Evolutionary conservation across 2,329 filamentous ascomycete genomes (phyloP), one percentile per base, ranked within the genome.

Genomic region (Chaetomiaceae sp.): DNA sequence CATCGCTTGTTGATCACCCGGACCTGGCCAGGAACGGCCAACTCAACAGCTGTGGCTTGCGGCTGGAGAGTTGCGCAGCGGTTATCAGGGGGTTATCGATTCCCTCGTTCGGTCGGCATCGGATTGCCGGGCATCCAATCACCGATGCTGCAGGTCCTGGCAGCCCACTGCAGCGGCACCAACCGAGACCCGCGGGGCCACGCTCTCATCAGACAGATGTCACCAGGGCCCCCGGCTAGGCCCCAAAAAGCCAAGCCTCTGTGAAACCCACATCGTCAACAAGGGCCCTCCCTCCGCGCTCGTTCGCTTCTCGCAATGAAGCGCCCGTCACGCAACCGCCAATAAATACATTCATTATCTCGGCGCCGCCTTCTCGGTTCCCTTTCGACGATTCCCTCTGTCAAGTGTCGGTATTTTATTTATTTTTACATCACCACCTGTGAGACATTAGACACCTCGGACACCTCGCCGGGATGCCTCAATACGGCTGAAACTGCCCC

Each of bases 381-480:
- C n/a, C n/a, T n/a, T n/a, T n/a, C n/a, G n/a, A n/a, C n/a, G n/a
- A n/a, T n/a, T n/a, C n/a, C n/a, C n/a, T n/a, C n/a, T n/a, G n/a
- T n/a, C n/a, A n/a, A n/a, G n/a, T n/a, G n/a, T n/a, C n/a, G n/a
- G n/a, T n/a, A n/a, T n/a, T n/a, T n/a, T n/a, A n/a, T n/a, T n/a
- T n/a, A n/a, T n/a, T n/a, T n/a, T n/a, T n/a, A n/a, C n/a, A n/a
- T n/a, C n/a, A n/a, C n/a, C n/a, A n/a, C n/a, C n/a, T n/a, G n/a
- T n/a, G 25, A 27, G 10, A 27, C 25, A 30, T 25, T n/a, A n/a
- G n/a, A n/a, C 14, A 20, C 33, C 30, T 31, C 38, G 8, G 21
- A 38, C 7, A 5, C 20, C 16, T 30, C 43, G 53, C 43, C 42
- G 53, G 46, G 53, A 55, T 55, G 53, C 50, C 33, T 55, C 50